Base-by-base conservation (phyloP, 163 green algal genomes). In the Chlamydomonas reinhardtii region DNA sequence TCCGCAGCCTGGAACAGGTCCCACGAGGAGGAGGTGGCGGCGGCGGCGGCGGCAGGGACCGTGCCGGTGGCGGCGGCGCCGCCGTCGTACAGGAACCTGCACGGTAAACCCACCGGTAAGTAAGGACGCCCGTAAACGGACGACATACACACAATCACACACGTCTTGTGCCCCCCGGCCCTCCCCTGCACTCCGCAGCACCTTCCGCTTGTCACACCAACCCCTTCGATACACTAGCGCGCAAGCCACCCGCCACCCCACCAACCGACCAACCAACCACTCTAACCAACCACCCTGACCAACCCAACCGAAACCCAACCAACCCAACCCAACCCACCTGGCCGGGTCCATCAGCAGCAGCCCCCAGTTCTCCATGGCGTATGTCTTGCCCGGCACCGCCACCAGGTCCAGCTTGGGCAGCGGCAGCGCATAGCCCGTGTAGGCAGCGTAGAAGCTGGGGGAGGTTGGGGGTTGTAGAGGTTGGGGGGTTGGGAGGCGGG, bases 291-390 rank as follows among this genome's bases (percentile, higher is more conserved):
- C n/a, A n/a, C n/a, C n/a, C n/a, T n/a, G n/a, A n/a, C 39, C 39
- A 48, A 5, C 39, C 39, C 39, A 14, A 14, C 39, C 5, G 39
- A 5, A 25, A 34, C 32, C 2, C 74, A 24, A 34, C 74, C 59
- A 35, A 31, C 56, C n/a, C 24, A 2, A 3, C 39, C 29, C 39
- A 22, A 19, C 76, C 0, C 73, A 88, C 86, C 86, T 88, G 24
- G 73, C 80, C 5, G 59, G 25, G 59, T 95, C 93, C 81, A 94
- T 93, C 25, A 91, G 77, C 39, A 95, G 76, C 62, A 95, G 89
- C 34, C 93, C 91, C 93, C 93, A 95, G 82, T 95, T 95, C 84
- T 95, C 93, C 84, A 95, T 91, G 34, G 85, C 89, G 27, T 89
- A 88, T 0, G 15, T 14, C 88, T 90, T 93, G 61, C 93, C 93